These are phyloP conservation scores for Cercospora zeina DNA, from an alignment of 2,329 filamentous ascomycete species.

Conservation along the genomic window DNA sequence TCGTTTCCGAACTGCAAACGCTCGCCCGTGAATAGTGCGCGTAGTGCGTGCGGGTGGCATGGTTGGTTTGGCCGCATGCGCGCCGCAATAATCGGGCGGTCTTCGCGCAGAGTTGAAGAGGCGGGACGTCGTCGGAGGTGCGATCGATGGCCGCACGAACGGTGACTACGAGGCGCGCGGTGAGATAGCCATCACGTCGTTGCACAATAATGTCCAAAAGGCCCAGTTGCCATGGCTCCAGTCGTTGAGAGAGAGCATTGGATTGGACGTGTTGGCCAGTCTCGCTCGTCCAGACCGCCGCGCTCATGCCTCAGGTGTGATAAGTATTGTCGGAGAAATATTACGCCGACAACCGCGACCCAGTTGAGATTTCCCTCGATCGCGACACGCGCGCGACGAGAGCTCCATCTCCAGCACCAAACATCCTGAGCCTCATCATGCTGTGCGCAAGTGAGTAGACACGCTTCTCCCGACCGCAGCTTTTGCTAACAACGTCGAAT, in stretches of 20 bases:
- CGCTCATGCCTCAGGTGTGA: neutral
- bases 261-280: neutral
- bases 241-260: neutral
- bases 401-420: conserved; percentile 1
- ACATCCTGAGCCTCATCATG: conserved; percentile 32
- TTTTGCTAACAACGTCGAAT: conserved; percentile 31
- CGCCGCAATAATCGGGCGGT: neutral
- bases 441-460: conserved; percentile 44
- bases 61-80: conserved; percentile 1
- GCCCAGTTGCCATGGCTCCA: conserved; percentile 7
- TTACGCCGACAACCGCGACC: neutral
- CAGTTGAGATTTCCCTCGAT: conserved; percentile 2
- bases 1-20: conserved; percentile 2
- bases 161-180: neutral
- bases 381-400: conserved; percentile 2
- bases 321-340: neutral
- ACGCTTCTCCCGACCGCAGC: neutral
- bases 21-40: too few relatives aligned
- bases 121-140: neutral
- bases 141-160: conserved; percentile 1
- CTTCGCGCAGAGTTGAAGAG: neutral
- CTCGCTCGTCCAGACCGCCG: neutral
- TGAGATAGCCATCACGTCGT: conserved; percentile 8
- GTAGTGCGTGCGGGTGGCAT: neutral
- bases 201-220: conserved; percentile 3